A percentile compares a stretch with the other conserved stretches of the same genome.
These are phyloP conservation scores for Lyophyllum shimeji DNA, from an alignment of 768 basidiomycete genomes.

Conservation along the genomic window DNA sequence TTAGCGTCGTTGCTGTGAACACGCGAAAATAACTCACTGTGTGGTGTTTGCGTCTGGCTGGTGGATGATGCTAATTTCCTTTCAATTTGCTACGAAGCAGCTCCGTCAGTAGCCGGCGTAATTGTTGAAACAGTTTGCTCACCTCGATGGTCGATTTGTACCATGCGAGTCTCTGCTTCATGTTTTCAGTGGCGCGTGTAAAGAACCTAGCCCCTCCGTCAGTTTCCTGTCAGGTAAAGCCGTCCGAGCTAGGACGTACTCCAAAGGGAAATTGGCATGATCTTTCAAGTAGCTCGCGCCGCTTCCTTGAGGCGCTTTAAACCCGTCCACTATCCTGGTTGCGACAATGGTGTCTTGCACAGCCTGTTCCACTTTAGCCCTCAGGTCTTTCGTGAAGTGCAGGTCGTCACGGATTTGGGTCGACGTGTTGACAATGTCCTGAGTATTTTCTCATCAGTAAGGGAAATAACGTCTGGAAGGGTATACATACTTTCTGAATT, in stretches of 20 bases:
- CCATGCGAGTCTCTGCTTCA: conserved; percentile 71
- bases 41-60: conserved; percentile 70
- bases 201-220: conserved; percentile 54
- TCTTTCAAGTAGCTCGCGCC: conserved; percentile 71
- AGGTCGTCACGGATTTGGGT: conserved; percentile 67
- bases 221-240: background rate
- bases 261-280: conserved; percentile 78
- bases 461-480: background rate
- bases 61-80: conserved; percentile 72
- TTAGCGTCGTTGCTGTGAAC: conserved; percentile 3
- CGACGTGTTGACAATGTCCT: conserved; percentile 68
- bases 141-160: conserved; percentile 84
- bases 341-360: conserved; percentile 80
- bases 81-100: conserved; percentile 67
- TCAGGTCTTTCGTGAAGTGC: conserved; percentile 66
- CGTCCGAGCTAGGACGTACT: conserved; percentile 42
- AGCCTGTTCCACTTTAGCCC: conserved; percentile 71
- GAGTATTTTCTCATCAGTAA: background rate
- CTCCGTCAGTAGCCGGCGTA: background rate
- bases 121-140: conserved; percentile 7
- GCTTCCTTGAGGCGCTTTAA: conserved; percentile 67
- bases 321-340: conserved; percentile 76
- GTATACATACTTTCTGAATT: conserved; percentile 57
- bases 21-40: conserved; percentile 44
- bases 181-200: conserved; percentile 66